phyloP scores from a whole-genome alignment of 2,329 filamentous ascomycete genomes.

The Samsoniella hepiali region DNA sequence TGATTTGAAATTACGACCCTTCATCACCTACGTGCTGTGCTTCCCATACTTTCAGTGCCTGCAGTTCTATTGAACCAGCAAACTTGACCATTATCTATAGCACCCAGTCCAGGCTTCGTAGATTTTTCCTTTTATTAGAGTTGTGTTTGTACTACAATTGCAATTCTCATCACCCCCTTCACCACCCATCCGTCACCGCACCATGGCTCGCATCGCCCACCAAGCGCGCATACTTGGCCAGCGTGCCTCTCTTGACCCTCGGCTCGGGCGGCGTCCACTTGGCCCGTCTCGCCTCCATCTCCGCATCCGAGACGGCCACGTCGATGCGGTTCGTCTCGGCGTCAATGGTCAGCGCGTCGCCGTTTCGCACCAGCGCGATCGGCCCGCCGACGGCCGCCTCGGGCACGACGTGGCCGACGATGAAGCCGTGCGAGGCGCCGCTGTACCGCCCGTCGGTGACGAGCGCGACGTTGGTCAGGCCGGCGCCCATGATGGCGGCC shows the following conservation, averaged over 20 bases:
- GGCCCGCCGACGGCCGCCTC: slow-evolving; percentile 88
- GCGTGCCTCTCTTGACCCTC: slow-evolving; percentile 72
- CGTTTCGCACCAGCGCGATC: slow-evolving; percentile 76
- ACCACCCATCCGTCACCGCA: slow-evolving; percentile 70
- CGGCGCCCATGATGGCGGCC: slow-evolving; percentile 89
- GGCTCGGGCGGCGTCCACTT: slow-evolving; percentile 69
- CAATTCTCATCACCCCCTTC: background rate
- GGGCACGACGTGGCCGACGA: slow-evolving; percentile 88
- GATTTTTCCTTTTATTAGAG: background rate
- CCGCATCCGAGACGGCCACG: slow-evolving; percentile 62
- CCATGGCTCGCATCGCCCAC: slow-evolving; percentile 91
- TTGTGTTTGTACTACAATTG: background rate
- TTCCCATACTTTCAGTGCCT: too few relatives aligned
- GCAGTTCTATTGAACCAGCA: too few relatives aligned
- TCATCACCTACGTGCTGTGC: background rate
- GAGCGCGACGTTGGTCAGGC: slow-evolving; percentile 80
- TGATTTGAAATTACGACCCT: background rate
- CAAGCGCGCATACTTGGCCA: slow-evolving; percentile 86
- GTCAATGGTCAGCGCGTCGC: slow-evolving; percentile 82
- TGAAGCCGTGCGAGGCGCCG: slow-evolving; percentile 86
- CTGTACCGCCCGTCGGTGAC: slow-evolving; percentile 91
- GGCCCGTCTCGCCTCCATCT: slow-evolving; percentile 61
- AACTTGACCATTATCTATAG: too few relatives aligned
- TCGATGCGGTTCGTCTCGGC: slow-evolving; percentile 76
- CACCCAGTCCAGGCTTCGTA: too few relatives aligned